A percentile compares a stretch with the other conserved stretches of the same genome.
These are phyloP conservation scores for Novymonas esmeraldas DNA, from an alignment of 208 protist species.

Conservation along the genomic window DNA sequence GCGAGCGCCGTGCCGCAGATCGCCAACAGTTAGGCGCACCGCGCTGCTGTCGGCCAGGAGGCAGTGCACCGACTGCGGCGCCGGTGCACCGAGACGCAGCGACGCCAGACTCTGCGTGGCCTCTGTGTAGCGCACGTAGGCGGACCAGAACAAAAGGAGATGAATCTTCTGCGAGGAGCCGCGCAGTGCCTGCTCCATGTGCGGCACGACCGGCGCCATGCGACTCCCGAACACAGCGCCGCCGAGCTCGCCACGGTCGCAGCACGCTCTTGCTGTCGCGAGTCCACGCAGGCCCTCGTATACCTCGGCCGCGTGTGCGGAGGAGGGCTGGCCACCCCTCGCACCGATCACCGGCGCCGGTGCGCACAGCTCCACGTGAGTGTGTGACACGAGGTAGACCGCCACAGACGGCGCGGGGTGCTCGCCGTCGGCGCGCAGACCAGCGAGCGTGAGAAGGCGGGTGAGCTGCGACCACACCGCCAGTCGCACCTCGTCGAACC, in stretches of 20 bases:
- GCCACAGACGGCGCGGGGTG: not conserved
- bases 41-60: slow-evolving; percentile 30
- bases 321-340: not conserved
- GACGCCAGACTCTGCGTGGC: slow-evolving; percentile 24
- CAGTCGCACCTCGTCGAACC: slow-evolving; percentile 3
- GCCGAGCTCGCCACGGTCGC: not conserved
- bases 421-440: not conserved
- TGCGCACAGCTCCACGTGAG: not conserved
- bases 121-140: slow-evolving; percentile 23
- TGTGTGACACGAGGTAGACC: slow-evolving; percentile 1
- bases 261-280: not conserved
- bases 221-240: not conserved
- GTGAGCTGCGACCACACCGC: not conserved
- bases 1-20: not conserved
- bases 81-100: slow-evolving; percentile 5
- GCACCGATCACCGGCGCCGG: not conserved
- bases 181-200: slow-evolving; percentile 2
- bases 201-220: slow-evolving; percentile 1
- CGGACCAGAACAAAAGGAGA: slow-evolving; percentile 35
- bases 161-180: not conserved
- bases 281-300: not conserved
- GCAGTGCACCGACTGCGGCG: slow-evolving; percentile 19
- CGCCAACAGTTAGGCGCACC: slow-evolving; percentile 29
- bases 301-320: not conserved
- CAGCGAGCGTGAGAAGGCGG: not conserved